These are phyloP conservation scores for Ephemerocybe angulata DNA, from an alignment of 768 basidiomycete genomes.

Conservation along the genomic window DNA sequence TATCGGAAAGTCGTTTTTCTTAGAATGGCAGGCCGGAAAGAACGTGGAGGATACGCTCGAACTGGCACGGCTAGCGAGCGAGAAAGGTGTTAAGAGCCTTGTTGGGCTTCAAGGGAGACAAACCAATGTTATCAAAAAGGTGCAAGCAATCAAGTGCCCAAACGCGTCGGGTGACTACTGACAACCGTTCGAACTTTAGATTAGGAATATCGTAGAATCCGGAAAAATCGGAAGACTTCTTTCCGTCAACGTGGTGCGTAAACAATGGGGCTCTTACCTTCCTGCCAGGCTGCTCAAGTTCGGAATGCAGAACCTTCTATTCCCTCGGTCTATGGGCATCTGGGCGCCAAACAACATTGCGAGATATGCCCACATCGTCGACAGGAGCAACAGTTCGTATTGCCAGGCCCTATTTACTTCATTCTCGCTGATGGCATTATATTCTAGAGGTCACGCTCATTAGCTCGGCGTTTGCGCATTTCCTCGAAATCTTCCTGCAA, in stretches of 20 bases:
- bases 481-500: constrained; percentile 9
- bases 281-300: neutral
- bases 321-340: neutral
- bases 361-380: neutral
- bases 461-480: constrained; percentile 3
- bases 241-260: constrained; percentile 9
- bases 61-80: constrained; percentile 27
- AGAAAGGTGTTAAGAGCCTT: constrained; percentile 22
- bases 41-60: constrained; percentile 26
- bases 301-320: neutral
- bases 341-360: neutral
- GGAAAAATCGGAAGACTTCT: constrained; percentile 29
- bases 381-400: neutral
- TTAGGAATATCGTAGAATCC: constrained; percentile 26
- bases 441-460: neutral
- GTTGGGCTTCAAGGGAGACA: constrained; percentile 33
- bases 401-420: neutral
- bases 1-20: constrained; percentile 33
- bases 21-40: constrained; percentile 37
- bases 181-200: too few relatives aligned
- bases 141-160: neutral
- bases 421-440: neutral
- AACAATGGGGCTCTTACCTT: neutral
- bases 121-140: constrained; percentile 24
- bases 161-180: too few relatives aligned